Conservation (phyloP, 2,329 filamentous ascomycete species). For the Remersonia thermophila region DNA sequence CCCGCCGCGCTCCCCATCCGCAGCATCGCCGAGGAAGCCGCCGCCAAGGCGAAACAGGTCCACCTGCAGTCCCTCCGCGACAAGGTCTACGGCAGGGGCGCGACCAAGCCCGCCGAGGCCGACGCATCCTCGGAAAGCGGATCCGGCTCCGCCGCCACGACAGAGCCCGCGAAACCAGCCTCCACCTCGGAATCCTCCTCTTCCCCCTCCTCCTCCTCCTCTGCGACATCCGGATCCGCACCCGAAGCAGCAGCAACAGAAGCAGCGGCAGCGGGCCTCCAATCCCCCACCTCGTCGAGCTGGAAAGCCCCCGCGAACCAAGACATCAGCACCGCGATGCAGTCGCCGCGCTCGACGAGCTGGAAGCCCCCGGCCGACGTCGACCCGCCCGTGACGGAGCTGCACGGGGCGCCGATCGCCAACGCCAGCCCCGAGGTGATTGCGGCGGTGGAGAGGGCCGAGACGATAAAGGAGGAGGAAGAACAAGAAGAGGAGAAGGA, state of each 20-base stretch:
- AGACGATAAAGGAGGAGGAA: constrained; percentile 29
- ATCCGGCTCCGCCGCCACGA: neutral
- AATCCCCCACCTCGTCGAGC: no score
- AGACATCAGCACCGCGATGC: constrained; percentile 21
- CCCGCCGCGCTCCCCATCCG: constrained; percentile 32
- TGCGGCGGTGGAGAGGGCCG: constrained; percentile 27
- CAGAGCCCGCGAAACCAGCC: constrained; percentile 2
- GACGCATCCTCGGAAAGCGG: neutral
- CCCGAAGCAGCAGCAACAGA: neutral
- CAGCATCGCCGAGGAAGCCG: constrained; percentile 52
- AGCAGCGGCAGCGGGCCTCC: no score
- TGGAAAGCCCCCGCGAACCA: no score
- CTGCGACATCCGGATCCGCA: neutral
- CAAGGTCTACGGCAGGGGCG: constrained; percentile 40
- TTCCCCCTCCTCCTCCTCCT: constrained; percentile 1
- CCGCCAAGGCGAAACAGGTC: constrained; percentile 49
- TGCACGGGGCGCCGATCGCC: constrained; percentile 23
- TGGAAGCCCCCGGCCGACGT: constrained; percentile 21
- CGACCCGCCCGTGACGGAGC: constrained; percentile 21
- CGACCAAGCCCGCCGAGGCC: neutral
- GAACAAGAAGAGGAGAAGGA: constrained; percentile 22
- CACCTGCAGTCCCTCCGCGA: constrained; percentile 41
- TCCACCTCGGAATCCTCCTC: no score
- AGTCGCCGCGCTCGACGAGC: no score
- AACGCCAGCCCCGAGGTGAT: constrained; percentile 27